These are phyloP conservation scores for Urochloa ruziziensis DNA, from an alignment of 176 grass and related monocot genomes.

Conservation along the genomic window DNA sequence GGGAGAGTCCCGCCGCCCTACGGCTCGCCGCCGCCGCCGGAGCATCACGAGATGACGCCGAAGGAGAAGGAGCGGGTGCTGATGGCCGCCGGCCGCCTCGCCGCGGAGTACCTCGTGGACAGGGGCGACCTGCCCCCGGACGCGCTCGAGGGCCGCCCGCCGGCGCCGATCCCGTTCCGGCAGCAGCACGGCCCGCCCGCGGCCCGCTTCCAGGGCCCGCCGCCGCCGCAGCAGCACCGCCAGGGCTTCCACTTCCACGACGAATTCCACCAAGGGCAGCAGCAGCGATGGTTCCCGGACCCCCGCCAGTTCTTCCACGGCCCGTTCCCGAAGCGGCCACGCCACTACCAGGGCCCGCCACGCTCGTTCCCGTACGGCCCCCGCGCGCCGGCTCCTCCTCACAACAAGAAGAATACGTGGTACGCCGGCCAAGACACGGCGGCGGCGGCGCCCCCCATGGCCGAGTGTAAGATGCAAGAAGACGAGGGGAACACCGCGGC, in stretches of 20 bases:
- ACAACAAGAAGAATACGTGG: not conserved
- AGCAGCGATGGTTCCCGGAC: not conserved
- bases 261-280: not conserved
- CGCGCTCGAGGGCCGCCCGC: conserved; percentile 18
- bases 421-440: not conserved
- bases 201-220: not conserved
- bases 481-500: not conserved
- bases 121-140: conserved; percentile 8
- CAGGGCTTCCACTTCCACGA: not conserved
- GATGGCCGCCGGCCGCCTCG: conserved; percentile 25
- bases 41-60: not conserved
- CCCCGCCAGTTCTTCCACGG: conserved; percentile 1
- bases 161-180: not conserved
- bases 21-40: not conserved
- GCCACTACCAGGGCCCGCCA: not conserved
- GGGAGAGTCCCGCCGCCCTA: not conserved
- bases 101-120: conserved; percentile 19
- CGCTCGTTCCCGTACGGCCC: not conserved
- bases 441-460: not conserved
- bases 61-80: not conserved
- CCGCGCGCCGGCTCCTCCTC: not conserved
- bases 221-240: not conserved
- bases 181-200: not conserved
- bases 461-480: not conserved
- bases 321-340: not conserved